Base-by-base conservation (phyloP, 108 stramenopile species). In the Conticribra weissflogii region DNA sequence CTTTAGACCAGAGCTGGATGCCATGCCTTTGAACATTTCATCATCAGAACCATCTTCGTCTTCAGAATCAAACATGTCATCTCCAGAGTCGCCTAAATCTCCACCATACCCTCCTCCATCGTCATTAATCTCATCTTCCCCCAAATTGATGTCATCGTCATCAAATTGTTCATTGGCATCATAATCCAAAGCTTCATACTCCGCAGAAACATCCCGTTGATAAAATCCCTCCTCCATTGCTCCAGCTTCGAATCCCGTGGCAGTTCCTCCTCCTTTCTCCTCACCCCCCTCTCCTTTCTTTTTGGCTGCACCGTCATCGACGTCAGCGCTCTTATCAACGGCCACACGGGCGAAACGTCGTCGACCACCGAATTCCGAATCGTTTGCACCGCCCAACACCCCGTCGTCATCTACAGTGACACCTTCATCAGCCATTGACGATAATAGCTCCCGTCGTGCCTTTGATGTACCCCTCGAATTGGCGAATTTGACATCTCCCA, bases 91-190 rank as follows among this genome's bases (percentile, higher is more conserved):
- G 29, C 67, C 57, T n/a, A 76, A 69, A 25, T 73, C 87, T 9
- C 71, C 88, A 19, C 63, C 84, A 65, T 72, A 85, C 2, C 80
- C 81, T 16, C 82, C 76, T 17, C 77, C 81, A 50, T 85, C 85
- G 16, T 82, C 83, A 9, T 73, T 75, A 16, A 88, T 85, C 53
- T 89, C 88, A 21, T 81, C 80, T 63, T 91, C 93, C 46, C 90
- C 90, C 17, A 94, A 59, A 71, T 94, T 88, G 22, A 94, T 88
- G 78, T 94, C 93, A 59, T 94, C 93, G 57, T 94, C 93, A 73
- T 94, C 93, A 65, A 94, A 94, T 53, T 90, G 93, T 72, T 94
- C 93, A 54, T 90, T 88, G 57, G 87, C 86, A 82, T 94, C 93
- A 62, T 94, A 94, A 81, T 94, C 93, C 68, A 94, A 67, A 49